These are phyloP conservation scores for Talaromyces sp. DNA, from an alignment of 2,329 filamentous ascomycete genomes.

Conservation along the genomic window DNA sequence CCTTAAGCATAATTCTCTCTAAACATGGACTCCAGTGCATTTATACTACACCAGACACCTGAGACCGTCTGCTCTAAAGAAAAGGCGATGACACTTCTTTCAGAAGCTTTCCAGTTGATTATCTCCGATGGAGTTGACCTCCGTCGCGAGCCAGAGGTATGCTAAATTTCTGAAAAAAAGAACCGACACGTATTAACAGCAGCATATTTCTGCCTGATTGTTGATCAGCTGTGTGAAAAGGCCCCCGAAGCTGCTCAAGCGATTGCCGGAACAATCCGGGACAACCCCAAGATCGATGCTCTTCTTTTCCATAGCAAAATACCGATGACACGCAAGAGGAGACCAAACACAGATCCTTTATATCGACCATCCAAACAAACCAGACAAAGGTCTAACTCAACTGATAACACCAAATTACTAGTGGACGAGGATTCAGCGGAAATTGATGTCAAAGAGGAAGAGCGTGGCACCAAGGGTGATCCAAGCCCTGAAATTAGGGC, in stretches of 20 bases:
- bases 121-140: neutral
- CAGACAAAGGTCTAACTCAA: neutral
- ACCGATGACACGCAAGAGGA: neutral
- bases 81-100: neutral
- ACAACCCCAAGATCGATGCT: neutral
- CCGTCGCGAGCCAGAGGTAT: neutral
- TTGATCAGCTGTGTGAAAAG: constrained; percentile 2
- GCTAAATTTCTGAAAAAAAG: neutral
- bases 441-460: neutral
- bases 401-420: neutral
- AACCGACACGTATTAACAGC: neutral
- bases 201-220: neutral
- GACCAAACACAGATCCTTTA: neutral
- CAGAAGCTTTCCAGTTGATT: neutral
- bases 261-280: neutral
- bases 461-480: neutral
- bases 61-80: neutral
- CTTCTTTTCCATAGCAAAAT: neutral
- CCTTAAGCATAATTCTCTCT: too few species aligned
- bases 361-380: neutral
- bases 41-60: neutral
- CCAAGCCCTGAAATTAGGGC: too few species aligned
- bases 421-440: neutral
- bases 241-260: neutral
- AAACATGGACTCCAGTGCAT: too few species aligned